phyloP scores from a whole-genome alignment of 2,329 filamentous ascomycete species.

The Monosporascus sp. region DNA sequence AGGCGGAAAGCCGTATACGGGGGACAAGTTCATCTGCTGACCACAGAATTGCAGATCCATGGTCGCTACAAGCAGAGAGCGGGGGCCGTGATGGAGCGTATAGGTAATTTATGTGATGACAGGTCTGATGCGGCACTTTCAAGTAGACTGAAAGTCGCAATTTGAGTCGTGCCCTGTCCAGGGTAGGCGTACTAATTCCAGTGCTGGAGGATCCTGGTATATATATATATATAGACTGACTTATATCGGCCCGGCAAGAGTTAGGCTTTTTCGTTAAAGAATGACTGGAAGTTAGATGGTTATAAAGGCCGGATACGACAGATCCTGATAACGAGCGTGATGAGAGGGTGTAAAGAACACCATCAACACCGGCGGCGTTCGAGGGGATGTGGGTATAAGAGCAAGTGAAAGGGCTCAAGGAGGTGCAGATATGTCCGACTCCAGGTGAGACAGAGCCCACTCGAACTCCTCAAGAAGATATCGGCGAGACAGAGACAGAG shows the following conservation, averaged over 20 bases:
- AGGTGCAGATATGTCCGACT: conserved; percentile 19
- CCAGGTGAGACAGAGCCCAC: conserved; percentile 29
- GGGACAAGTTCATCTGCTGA: conserved; percentile 18
- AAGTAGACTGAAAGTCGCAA: background rate
- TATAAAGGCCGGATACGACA: conserved; percentile 15
- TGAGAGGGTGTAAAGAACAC: conserved; percentile 20
- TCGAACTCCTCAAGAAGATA: conserved; percentile 19
- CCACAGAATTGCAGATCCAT: conserved; percentile 26
- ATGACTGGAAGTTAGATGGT: conserved; percentile 28
- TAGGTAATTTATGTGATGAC: conserved; percentile 9
- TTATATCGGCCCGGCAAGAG: background rate
- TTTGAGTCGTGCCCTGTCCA: background rate
- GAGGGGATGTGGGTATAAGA: conserved; percentile 27
- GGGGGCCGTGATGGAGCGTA: conserved; percentile 11
- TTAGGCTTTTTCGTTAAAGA: conserved; percentile 20
- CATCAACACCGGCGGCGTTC: conserved; percentile 6
- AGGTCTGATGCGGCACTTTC: background rate
- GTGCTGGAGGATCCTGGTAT: background rate
- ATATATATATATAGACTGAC: conserved; percentile 1
- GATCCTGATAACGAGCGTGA: conserved; percentile 24
- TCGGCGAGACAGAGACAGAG: conserved; percentile 28
- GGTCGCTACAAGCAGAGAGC: conserved; percentile 8
- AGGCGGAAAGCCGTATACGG: conserved; percentile 21
- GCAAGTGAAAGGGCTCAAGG: conserved; percentile 14
- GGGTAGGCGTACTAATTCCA: background rate